phyloP scores from a whole-genome alignment of 139 green algal genomes.

The Volvox africanus region DNA sequence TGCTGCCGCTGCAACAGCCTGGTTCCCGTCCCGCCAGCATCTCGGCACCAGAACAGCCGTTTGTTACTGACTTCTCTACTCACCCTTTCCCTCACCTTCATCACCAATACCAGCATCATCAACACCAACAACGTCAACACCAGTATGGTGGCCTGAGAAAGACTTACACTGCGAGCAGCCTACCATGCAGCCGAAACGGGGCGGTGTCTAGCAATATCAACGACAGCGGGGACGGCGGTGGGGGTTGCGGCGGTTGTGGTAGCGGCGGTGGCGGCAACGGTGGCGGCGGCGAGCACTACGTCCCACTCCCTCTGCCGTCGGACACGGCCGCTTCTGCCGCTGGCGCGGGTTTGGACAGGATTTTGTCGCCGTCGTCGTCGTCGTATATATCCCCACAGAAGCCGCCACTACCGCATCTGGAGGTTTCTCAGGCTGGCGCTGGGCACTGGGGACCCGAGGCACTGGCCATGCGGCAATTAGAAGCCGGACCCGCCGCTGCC shows the following conservation, averaged over 20 bases:
- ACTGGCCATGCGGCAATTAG: neutral
- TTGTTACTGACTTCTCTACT: no score
- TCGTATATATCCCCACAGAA: neutral
- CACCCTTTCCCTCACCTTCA: neutral
- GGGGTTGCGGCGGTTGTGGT: neutral
- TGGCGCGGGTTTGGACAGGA: no score
- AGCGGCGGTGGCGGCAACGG: neutral
- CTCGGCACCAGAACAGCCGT: no score
- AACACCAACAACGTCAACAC: neutral
- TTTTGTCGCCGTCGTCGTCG: neutral
- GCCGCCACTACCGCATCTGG: no score
- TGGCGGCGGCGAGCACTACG: neutral
- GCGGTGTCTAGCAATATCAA: no score
- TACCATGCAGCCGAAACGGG: neutral
- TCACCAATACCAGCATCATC: neutral
- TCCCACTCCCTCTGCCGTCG: neutral
- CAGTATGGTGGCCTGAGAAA: neutral
- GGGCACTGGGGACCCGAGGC: neutral
- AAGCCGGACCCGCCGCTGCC: no score
- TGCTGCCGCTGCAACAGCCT: neutral
- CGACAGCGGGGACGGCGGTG: neutral
- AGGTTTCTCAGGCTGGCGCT: neutral
- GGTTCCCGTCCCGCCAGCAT: no score
- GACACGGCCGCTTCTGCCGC: no score
- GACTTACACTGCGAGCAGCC: neutral